Conservation (phyloP, 768 basidiomycete species). For the Cyclocybe cylindracea region DNA sequence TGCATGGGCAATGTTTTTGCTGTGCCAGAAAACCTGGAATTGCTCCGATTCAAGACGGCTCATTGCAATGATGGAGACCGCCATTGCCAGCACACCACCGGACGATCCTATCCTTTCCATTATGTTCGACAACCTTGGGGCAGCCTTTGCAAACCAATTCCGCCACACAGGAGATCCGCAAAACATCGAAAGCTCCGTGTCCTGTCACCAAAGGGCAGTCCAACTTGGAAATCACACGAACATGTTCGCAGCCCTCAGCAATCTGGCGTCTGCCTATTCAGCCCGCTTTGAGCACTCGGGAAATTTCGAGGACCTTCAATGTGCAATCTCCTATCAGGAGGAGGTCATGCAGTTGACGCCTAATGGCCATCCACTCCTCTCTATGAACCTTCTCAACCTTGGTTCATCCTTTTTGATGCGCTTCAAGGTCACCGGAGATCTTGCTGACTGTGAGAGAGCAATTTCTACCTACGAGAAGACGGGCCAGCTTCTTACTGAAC, state of each 20-base stretch:
- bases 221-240: background rate
- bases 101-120: background rate
- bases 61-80: too few species aligned
- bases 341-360: background rate
- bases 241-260: background rate
- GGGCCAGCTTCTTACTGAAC: background rate
- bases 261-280: background rate
- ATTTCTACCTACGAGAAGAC: background rate
- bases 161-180: background rate
- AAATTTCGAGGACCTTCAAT: too few species aligned
- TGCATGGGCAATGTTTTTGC: too few species aligned
- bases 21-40: too few species aligned
- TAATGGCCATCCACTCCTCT: background rate
- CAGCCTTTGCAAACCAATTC: background rate
- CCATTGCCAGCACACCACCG: background rate
- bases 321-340: constrained; percentile 9
- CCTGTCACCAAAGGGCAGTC: constrained; percentile 1
- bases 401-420: background rate
- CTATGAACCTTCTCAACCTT: background rate
- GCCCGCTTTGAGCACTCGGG: too few species aligned
- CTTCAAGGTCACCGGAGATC: background rate
- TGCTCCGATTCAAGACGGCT: too few species aligned
- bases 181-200: constrained; percentile 15
- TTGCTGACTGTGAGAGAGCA: background rate
- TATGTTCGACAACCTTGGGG: constrained; percentile 18